Percentiles rank a stretch among this genome's conserved stretches.
Conservation (phyloP, 2,329 filamentous ascomycete genomes). For the Tolypocladium amazonense region DNA sequence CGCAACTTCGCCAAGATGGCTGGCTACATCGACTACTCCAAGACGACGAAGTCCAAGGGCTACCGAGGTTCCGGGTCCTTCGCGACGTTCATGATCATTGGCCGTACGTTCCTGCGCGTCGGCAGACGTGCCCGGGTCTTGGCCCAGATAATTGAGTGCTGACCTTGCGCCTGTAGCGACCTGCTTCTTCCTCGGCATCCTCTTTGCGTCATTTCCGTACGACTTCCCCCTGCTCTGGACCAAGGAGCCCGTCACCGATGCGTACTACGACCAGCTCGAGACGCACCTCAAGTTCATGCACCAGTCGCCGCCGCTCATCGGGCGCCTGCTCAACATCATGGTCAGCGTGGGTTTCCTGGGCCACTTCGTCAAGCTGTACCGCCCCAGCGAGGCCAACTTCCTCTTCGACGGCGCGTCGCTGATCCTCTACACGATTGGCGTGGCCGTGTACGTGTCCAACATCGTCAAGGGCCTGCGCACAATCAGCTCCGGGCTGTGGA, state of each 20-base stretch:
- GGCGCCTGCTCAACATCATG: conserved; percentile 87
- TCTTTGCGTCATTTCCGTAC: conserved; percentile 95
- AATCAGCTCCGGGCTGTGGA: conserved; percentile 61
- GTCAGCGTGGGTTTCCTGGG: conserved; percentile 79
- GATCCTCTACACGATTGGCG: conserved; percentile 73
- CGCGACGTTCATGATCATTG: conserved; percentile 93
- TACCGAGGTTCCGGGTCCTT: conserved; percentile 62
- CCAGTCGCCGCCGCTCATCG: conserved; percentile 82
- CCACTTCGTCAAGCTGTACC: conserved; percentile 91
- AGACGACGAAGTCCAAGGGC: conserved; percentile 45
- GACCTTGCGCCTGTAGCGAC: conserved; percentile 43
- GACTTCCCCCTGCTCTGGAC: conserved; percentile 85
- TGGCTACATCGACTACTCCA: conserved; percentile 40
- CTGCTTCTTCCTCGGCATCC: conserved; percentile 95
- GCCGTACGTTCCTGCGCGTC: conserved; percentile 55
- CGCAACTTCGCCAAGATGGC: conserved; percentile 14
- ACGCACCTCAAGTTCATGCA: conserved; percentile 85
- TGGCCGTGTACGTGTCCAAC: conserved; percentile 90
- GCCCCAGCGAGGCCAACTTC: conserved; percentile 85
- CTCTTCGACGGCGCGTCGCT: conserved; percentile 83
- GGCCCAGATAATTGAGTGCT: background rate
- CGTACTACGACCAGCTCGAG: conserved; percentile 79
- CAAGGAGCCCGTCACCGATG: conserved; percentile 48
- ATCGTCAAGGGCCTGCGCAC: conserved; percentile 90
- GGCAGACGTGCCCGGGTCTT: background rate